Percentiles rank a stretch among this genome's conserved stretches.
phyloP scores from a whole-genome alignment of 148 eudicot genomes.

The Simmondsia chinensis region DNA sequence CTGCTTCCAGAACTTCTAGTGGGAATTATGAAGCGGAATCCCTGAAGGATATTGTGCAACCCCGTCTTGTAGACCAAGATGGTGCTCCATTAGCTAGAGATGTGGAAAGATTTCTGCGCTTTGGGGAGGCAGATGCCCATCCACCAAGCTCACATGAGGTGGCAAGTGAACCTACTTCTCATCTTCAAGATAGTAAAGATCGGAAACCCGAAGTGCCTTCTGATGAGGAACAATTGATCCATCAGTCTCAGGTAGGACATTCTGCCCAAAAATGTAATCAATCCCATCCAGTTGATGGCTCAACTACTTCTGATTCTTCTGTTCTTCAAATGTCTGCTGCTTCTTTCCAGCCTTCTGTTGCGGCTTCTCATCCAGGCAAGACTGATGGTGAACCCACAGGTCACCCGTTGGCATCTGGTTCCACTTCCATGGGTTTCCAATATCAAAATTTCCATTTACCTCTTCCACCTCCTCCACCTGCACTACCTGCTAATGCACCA shows the following conservation, averaged over 20 bases:
- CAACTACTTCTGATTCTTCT: constrained; percentile 18
- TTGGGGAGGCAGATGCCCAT: constrained; percentile 10
- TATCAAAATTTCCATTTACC: constrained; percentile 23
- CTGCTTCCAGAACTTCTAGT: constrained; percentile 12
- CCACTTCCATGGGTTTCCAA: constrained; percentile 15
- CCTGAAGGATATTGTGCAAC: constrained; percentile 8
- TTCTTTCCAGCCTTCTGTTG: constrained; percentile 11
- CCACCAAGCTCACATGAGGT: constrained; percentile 17
- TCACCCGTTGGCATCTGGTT: constrained; percentile 13
- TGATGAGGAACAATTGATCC: constrained; percentile 11
- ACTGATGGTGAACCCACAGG: constrained; percentile 7
- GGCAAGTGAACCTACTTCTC: constrained; percentile 17
- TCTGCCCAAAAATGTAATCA: constrained; percentile 15
- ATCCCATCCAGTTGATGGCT: constrained; percentile 9
- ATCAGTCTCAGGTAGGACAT: constrained; percentile 20
- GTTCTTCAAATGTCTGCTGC: constrained; percentile 10
- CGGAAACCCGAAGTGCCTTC: constrained; percentile 12
- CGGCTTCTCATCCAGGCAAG: constrained; percentile 8
- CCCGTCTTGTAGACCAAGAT: constrained; percentile 14
- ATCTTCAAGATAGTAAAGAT: constrained; percentile 19
- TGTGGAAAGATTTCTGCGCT: constrained; percentile 17
- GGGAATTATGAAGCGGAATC: constrained; percentile 14
- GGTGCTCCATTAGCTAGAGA: constrained; percentile 10
- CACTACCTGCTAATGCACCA: constrained; percentile 19
- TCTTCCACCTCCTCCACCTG: constrained; percentile 18